Evolutionary conservation across 495 filamentous ascomycete genomes (phyloP).

Genomic region (Aspergillus incahuasiensis): DNA sequence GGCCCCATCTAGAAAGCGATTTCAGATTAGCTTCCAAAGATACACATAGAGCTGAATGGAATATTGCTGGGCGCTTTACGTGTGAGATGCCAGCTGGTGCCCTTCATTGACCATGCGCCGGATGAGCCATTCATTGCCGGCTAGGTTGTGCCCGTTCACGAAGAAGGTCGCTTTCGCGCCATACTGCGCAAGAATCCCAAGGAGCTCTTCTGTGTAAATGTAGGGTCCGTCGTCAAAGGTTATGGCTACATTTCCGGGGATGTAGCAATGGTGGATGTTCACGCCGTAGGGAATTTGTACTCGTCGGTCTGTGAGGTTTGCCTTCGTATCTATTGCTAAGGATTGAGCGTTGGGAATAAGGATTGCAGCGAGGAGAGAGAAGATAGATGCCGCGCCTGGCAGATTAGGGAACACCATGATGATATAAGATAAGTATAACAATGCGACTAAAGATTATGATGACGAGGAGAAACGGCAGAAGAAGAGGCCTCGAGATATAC

Average conservation of each 20-base stretch:
- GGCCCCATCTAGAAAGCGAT: constrained; percentile 42
- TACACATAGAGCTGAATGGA: neutral
- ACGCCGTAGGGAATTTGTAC: constrained; percentile 44
- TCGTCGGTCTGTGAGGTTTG: constrained; percentile 1
- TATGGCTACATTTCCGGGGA: constrained; percentile 57
- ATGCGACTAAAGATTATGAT: neutral
- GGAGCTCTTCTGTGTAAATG: constrained; percentile 57
- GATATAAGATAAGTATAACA: constrained; percentile 5
- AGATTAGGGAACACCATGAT: constrained; percentile 5
- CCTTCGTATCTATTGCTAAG: neutral
- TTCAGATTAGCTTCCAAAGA: neutral
- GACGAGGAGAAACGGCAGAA: neutral
- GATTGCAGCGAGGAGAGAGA: neutral
- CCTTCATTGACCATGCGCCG: constrained; percentile 57
- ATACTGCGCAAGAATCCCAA: constrained; percentile 58
- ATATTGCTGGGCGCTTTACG: constrained; percentile 36
- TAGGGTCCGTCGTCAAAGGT: constrained; percentile 76
- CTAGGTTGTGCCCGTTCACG: constrained; percentile 55
- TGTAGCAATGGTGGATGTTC: constrained; percentile 56
- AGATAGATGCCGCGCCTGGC: neutral
- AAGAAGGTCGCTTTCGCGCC: constrained; percentile 69
- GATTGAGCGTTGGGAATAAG: neutral
- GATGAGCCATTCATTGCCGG: constrained; percentile 49
- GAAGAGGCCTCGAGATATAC: neutral
- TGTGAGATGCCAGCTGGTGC: constrained; percentile 75